Percentiles rank a stretch among this genome's conserved stretches.
Evolutionary conservation across 2,329 filamentous ascomycete genomes (phyloP).

Genomic region (Trichoderma afroharzianum): DNA sequence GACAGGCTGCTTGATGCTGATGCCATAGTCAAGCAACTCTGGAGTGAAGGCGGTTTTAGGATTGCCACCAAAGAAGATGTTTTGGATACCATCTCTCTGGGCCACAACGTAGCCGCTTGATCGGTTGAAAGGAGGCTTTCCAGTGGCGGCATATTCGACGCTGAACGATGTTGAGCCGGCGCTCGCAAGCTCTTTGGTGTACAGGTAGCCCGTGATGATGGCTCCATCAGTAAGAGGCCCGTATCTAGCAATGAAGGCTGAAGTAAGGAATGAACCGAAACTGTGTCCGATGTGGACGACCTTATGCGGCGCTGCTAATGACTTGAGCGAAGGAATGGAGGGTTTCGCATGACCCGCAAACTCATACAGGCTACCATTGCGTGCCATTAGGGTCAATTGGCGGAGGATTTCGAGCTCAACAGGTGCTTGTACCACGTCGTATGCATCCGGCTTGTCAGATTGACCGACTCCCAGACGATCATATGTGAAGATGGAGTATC

Average conservation of each 20-base stretch:
- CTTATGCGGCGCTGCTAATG: background rate
- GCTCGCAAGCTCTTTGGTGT: background rate
- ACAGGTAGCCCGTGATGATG: background rate
- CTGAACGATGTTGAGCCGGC: constrained; percentile 11
- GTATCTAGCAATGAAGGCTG: constrained; percentile 7
- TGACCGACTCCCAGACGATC: constrained; percentile 7
- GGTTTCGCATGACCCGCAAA: constrained; percentile 1
- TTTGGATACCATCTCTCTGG: constrained; percentile 10
- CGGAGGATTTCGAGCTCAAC: constrained; percentile 7
- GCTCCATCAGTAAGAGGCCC: constrained; percentile 7
- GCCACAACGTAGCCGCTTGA: constrained; percentile 10
- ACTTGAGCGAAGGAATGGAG: background rate
- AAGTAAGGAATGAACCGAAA: constrained; percentile 7
- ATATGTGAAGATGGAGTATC: constrained; percentile 4
- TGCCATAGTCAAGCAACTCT: constrained; percentile 7
- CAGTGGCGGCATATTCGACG: constrained; percentile 9
- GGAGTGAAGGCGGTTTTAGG: background rate
- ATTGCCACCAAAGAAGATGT: constrained; percentile 11
- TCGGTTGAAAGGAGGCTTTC: background rate
- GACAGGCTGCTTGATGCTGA: constrained; percentile 8
- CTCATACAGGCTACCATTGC: constrained; percentile 5
- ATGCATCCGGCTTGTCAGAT: constrained; percentile 5
- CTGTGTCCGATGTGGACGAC: constrained; percentile 11
- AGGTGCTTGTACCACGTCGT: constrained; percentile 4
- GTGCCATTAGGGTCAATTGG: constrained; percentile 7